Conservation (phyloP, 495 filamentous ascomycete genomes). For the Endocarpon pusillum region DNA sequence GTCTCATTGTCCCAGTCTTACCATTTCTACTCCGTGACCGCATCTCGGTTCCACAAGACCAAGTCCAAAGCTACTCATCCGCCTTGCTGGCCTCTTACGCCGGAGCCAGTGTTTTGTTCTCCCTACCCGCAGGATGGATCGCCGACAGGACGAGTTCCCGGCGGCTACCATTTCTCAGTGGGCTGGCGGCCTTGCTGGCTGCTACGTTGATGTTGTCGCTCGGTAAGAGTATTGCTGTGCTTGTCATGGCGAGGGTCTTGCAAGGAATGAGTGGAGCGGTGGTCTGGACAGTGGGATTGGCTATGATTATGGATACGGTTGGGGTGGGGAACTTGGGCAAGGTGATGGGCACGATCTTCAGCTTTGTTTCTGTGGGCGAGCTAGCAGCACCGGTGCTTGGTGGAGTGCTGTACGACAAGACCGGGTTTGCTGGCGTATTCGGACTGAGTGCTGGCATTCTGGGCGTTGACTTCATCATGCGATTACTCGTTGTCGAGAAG, state of each 20-base stretch:
- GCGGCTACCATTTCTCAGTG: conserved; percentile 38
- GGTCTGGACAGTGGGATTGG: conserved; percentile 46
- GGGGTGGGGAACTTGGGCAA: conserved; percentile 38
- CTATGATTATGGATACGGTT: conserved; percentile 42
- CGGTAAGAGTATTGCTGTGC: conserved; percentile 30
- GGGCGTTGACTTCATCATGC: conserved; percentile 43
- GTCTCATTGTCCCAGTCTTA: conserved; percentile 44
- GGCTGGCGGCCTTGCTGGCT: conserved; percentile 34
- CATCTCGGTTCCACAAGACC: conserved; percentile 28
- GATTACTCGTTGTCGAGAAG: conserved; percentile 47
- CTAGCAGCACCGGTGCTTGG: conserved; percentile 40
- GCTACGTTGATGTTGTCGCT: conserved; percentile 40
- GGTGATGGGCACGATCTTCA: conserved; percentile 36
- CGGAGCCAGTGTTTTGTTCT: conserved; percentile 36
- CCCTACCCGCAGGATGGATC: conserved; percentile 37
- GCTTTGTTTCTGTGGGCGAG: conserved; percentile 31
- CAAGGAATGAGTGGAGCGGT: conserved; percentile 45
- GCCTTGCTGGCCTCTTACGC: conserved; percentile 42
- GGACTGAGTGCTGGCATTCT: conserved; percentile 39
- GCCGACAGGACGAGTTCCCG: conserved; percentile 32
- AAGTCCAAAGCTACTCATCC: conserved; percentile 35
- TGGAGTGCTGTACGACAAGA: conserved; percentile 40
- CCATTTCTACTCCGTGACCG: conserved; percentile 41
- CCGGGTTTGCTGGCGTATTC: conserved; percentile 44
- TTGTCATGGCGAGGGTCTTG: conserved; percentile 38